Evolutionary conservation across 192 early-diverging fungal species (phyloP).

Genomic region (Ambispora gerdemannii): DNA sequence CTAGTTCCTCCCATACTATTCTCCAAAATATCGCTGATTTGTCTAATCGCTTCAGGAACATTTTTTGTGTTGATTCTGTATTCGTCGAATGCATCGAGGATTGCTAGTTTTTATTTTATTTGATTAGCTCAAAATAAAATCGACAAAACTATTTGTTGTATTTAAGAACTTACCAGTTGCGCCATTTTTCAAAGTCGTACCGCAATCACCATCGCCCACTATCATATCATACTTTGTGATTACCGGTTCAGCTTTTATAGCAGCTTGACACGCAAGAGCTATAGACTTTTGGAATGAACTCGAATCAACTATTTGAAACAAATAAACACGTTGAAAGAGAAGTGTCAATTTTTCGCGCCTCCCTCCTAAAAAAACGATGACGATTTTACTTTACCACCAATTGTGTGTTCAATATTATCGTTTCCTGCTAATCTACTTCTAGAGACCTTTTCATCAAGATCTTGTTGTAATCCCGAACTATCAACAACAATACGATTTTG

Average conservation of each 20-base stretch:
- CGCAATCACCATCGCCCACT: constrained; percentile 85
- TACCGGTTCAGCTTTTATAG: constrained; percentile 54
- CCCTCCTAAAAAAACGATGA: background rate
- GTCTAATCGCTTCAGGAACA: constrained; percentile 51
- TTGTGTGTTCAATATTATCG: background rate
- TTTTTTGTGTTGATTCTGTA: constrained; percentile 41
- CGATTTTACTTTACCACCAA: background rate
- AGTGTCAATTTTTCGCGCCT: background rate
- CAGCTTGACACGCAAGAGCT: constrained; percentile 36
- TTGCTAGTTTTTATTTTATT: constrained; percentile 32
- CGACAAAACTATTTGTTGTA: background rate
- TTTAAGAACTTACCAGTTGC: constrained; percentile 41
- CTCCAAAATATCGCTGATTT: constrained; percentile 67
- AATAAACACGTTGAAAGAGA: background rate
- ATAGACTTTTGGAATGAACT: constrained; percentile 33
- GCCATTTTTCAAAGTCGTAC: constrained; percentile 64
- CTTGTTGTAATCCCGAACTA: constrained; percentile 45
- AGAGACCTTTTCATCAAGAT: constrained; percentile 61
- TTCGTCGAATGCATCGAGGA: constrained; percentile 47
- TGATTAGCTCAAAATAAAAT: constrained; percentile 27
- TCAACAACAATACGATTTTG: constrained; percentile 41
- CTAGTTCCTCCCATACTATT: constrained; percentile 79
- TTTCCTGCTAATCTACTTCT: constrained; percentile 57
- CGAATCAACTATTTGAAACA: constrained; percentile 5
- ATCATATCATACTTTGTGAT: constrained; percentile 70